Evolutionary conservation across 257 asterid genomes (phyloP), one percentile per base, ranked within the genome.

Genomic region (Solanum ossicruentum): DNA sequence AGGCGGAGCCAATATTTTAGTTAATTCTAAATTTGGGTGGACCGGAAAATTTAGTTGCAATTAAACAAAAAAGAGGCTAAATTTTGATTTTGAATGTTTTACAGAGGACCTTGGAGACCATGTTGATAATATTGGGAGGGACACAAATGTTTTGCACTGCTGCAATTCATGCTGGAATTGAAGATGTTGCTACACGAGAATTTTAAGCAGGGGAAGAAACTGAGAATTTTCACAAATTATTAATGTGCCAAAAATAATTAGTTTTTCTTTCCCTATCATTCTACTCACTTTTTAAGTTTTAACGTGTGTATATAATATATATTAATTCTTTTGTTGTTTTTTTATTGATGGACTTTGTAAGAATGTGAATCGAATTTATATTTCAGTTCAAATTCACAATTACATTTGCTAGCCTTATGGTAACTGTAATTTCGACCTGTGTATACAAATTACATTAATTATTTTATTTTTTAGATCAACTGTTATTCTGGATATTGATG

Each of bases 71-170:
- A 21, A 39, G 3, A n/a, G 7, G 12, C 13, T 82, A 8, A 16
- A 10, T 23, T 56, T 67, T 63, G 36, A 39, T 60, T 77, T 0
- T 55, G 82, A 16, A 47, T 79, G 47, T 13, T 26, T 65, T 81
- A 32, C 91, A 97, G 98, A 92, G 98, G 91, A 83, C 92, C 32
- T 88, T 97, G 94, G 98, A 97, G 92, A 85, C 83, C 36, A 20
- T 97, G 4, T 49, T 97, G 91, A 92, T 97, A 88, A 58, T 95
- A 72, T 61, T 95, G 89, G 88, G 96, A 47, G 98, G 94, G 54
- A 92, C 98, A 84, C 99, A 94, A 82, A 84, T 96, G 67, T 87
- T 93, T 69, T 93, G 91, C 89, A 91, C 93, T 1, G 91, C 84
- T 83, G 97, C 98, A n/a, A 92, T 96, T 84, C 90, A 91, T 85